Conservation (phyloP, 2,329 filamentous ascomycete species). For the Didymella arachidicola region DNA sequence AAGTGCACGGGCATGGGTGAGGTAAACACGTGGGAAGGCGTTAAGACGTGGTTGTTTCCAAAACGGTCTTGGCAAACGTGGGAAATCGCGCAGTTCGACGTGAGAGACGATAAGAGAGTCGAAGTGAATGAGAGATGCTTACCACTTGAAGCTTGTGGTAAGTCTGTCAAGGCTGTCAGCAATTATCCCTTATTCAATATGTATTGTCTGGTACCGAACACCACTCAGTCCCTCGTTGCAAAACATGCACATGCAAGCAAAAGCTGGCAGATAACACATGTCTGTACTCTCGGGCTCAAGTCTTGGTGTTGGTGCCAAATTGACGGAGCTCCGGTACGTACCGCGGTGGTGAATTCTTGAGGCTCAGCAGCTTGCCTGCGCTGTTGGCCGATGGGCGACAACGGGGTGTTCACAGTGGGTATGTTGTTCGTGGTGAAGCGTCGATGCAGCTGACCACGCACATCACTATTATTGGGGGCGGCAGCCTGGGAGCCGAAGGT, state of each 20-base stretch:
- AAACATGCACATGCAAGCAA: constrained; percentile 1
- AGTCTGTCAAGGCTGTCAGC: constrained; percentile 57
- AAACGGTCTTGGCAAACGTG: constrained; percentile 16
- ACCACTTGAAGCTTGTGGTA: constrained; percentile 80
- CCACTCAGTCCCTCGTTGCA: constrained; percentile 1
- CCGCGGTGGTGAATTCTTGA: constrained; percentile 62
- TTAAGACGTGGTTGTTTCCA: background rate
- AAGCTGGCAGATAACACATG: background rate
- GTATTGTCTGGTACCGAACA: constrained; percentile 18
- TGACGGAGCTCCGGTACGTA: constrained; percentile 51
- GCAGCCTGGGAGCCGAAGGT: constrained; percentile 59
- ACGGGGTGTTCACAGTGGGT: constrained; percentile 77
- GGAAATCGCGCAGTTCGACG: constrained; percentile 17
- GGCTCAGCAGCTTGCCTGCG: constrained; percentile 62
- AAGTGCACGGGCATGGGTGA: constrained; percentile 9
- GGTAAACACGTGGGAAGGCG: constrained; percentile 11
- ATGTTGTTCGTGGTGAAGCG: constrained; percentile 91
- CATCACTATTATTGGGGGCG: constrained; percentile 63
- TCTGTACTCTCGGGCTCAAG: background rate
- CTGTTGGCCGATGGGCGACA: constrained; percentile 66
- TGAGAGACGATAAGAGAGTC: constrained; percentile 22
- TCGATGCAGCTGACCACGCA: constrained; percentile 79
- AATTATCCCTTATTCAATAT: constrained; percentile 33
- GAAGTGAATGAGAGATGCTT: constrained; percentile 55
- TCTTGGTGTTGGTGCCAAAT: constrained; percentile 7